A percentile compares a stretch with the other conserved stretches of the same genome.
phyloP scores from a whole-genome alignment of 257 asterid species.

The Solanum megistacrolobum region DNA sequence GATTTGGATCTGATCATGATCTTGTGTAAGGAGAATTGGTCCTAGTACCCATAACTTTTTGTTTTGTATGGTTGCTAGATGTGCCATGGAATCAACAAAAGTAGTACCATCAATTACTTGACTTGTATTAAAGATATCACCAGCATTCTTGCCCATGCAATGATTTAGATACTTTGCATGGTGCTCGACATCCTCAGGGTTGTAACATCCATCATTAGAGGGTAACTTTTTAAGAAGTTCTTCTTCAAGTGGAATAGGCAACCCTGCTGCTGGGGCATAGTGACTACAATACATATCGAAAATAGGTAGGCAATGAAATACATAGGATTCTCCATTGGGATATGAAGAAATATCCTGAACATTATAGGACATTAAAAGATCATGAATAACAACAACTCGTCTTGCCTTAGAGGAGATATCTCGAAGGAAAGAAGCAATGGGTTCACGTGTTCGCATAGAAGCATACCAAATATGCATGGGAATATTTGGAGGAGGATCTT shows the following conservation, averaged over 20 bases:
- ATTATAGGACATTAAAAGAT: conserved; percentile 15
- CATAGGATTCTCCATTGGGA: conserved; percentile 40
- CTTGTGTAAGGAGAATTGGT: conserved; percentile 26
- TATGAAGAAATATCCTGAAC: conserved; percentile 10
- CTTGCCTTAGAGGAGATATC: not conserved
- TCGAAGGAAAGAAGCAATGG: too few species aligned
- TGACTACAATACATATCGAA: conserved; percentile 1
- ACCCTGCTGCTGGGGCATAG: not conserved
- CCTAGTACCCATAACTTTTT: conserved; percentile 36
- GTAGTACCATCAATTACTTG: not conserved
- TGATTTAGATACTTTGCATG: not conserved
- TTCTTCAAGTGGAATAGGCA: conserved; percentile 16
- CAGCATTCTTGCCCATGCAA: conserved; percentile 3
- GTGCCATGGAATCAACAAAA: not conserved
- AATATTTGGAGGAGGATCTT: too few species aligned
- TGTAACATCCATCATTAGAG: not conserved
- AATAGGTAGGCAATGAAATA: conserved; percentile 28
- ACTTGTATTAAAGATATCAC: conserved; percentile 27
- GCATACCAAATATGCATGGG: too few species aligned
- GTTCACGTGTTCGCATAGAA: too few species aligned
- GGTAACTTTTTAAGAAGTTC: conserved; percentile 10
- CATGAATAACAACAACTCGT: conserved; percentile 22
- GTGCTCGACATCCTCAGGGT: not conserved
- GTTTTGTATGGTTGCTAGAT: not conserved
- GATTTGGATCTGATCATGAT: not conserved